These are phyloP conservation scores for Gracilaria caudata DNA, from an alignment of 23 red algal species.

Conservation along the genomic window DNA sequence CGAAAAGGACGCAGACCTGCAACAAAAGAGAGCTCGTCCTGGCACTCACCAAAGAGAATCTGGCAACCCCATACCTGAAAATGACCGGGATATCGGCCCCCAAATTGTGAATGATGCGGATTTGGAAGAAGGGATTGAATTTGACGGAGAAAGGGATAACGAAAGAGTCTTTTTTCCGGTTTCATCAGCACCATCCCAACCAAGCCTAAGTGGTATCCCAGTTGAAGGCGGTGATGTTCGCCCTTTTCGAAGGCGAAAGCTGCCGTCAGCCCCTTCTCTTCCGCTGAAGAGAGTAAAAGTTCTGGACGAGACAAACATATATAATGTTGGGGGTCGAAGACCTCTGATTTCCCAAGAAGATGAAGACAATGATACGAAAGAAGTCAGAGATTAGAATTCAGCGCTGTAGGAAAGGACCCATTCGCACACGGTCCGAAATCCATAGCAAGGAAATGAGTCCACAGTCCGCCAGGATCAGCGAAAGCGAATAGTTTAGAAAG, in stretches of 20 bases:
- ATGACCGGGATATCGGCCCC: neutral
- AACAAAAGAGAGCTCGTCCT: slow-evolving; percentile 9
- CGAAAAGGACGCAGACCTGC: neutral
- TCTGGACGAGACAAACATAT: neutral
- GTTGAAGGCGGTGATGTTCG: slow-evolving; percentile 15
- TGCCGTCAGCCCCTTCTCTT: slow-evolving; percentile 28
- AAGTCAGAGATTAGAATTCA: neutral
- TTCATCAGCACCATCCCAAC: neutral
- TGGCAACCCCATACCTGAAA: neutral
- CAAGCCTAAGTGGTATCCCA: neutral
- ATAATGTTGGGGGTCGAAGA: slow-evolving; percentile 6
- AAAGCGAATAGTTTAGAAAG: neutral
- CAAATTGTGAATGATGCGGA: neutral
- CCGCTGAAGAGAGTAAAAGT: slow-evolving; percentile 34
- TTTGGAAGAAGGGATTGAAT: neutral
- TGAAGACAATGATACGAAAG: neutral
- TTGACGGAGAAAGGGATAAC: slow-evolving; percentile 10
- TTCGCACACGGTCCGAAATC: neutral
- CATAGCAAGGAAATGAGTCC: neutral
- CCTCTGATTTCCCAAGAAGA: neutral
- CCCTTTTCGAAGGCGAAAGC: slow-evolving; percentile 31
- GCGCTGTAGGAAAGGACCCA: neutral
- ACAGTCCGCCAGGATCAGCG: neutral
- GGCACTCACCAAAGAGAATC: neutral
- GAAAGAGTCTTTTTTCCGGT: slow-evolving; percentile 23